Conservation (phyloP, 768 basidiomycete genomes). For the Inosperma sp. region DNA sequence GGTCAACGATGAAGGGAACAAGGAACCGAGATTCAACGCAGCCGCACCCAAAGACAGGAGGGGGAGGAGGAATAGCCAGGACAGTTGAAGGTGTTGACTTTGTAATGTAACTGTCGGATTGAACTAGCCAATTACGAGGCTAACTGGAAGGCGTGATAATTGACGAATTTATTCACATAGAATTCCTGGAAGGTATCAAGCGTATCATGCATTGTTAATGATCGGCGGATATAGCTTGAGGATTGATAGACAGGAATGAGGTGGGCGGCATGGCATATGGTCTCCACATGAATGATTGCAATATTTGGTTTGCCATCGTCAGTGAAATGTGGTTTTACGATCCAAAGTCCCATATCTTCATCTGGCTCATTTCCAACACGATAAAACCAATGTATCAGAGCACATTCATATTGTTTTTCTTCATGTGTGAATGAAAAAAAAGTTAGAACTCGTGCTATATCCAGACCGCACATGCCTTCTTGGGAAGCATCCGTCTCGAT, state of each 20-base stretch:
- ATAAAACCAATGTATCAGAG: constrained; percentile 25
- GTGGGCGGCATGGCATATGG: constrained; percentile 27
- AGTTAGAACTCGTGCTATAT: constrained; percentile 20
- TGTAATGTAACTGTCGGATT: too few relatives aligned
- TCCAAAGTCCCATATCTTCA: constrained; percentile 19
- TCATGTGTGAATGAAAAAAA: constrained; percentile 25
- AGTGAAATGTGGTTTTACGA: constrained; percentile 19
- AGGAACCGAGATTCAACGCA: too few relatives aligned
- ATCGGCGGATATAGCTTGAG: neutral
- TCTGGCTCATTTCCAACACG: constrained; percentile 18
- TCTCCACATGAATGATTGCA: constrained; percentile 24
- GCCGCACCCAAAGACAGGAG: too few relatives aligned
- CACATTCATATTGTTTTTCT: constrained; percentile 14
- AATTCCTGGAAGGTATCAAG: neutral
- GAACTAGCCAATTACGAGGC: neutral
- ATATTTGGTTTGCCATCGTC: constrained; percentile 7
- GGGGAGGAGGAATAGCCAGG: too few relatives aligned
- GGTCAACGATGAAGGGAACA: too few relatives aligned
- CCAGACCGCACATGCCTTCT: constrained; percentile 24
- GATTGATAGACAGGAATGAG: constrained; percentile 17
- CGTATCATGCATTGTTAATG: neutral
- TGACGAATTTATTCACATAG: neutral
- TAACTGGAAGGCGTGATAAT: neutral
- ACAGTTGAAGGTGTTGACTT: too few relatives aligned
- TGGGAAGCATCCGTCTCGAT: constrained; percentile 14